Conservation (phyloP, 768 basidiomycete species). For the Agaricus subrufescens region DNA sequence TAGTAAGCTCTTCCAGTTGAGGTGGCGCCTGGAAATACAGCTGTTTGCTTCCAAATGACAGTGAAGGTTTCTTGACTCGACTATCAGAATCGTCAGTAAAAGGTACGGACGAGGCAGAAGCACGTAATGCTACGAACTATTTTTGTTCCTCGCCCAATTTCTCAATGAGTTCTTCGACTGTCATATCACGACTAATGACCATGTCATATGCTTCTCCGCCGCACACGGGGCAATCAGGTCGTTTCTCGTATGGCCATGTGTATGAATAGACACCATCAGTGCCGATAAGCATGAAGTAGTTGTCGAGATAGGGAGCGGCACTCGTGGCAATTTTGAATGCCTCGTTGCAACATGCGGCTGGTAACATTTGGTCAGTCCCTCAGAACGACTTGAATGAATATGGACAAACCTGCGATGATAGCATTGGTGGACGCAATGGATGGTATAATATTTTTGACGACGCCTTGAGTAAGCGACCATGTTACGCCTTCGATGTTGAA, state of each 20-base stretch:
- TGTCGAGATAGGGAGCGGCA: slow-evolving; percentile 90
- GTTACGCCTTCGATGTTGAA: slow-evolving; percentile 99
- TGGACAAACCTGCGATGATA: slow-evolving; percentile 77
- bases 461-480: slow-evolving; percentile 96
- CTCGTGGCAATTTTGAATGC: slow-evolving; percentile 98
- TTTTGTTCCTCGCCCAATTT: slow-evolving; percentile 83
- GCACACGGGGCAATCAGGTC: slow-evolving; percentile 94
- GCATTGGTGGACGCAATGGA: slow-evolving; percentile 99
- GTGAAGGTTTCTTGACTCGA: slow-evolving; percentile 94
- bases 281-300: slow-evolving; percentile 98
- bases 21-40: slow-evolving; percentile 95
- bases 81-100: slow-evolving; percentile 33
- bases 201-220: slow-evolving; percentile 86
- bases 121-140: slow-evolving; percentile 53
- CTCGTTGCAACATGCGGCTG: slow-evolving; percentile 97
- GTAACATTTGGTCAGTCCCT: neutral
- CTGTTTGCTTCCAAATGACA: slow-evolving; percentile 70
- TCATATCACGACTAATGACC: slow-evolving; percentile 63
- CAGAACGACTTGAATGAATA: neutral
- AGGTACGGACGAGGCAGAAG: neutral
- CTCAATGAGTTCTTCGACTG: slow-evolving; percentile 86
- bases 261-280: slow-evolving; percentile 96
- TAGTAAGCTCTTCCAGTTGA: slow-evolving; percentile 82
- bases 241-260: slow-evolving; percentile 93
- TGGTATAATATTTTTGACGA: slow-evolving; percentile 99